phyloP scores from a whole-genome alignment of 2,329 filamentous ascomycete species.

The Trichoderma sp. region DNA sequence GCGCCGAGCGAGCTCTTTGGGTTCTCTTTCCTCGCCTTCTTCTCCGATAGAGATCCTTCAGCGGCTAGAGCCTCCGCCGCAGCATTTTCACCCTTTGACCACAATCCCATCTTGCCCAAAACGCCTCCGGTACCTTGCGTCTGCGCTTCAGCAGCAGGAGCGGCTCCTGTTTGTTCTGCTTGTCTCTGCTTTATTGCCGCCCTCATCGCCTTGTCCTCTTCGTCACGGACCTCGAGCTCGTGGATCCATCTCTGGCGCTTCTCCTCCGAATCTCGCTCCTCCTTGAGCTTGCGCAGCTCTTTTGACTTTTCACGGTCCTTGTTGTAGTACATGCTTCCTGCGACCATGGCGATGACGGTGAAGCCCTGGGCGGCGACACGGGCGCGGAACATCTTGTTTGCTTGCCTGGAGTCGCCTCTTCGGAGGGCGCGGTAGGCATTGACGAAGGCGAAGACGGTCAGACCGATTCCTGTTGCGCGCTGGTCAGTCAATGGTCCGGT shows the following conservation, averaged over 20 bases:
- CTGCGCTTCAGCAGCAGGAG: conserved; percentile 20
- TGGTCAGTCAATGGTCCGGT: conserved; percentile 11
- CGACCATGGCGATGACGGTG: conserved; percentile 84
- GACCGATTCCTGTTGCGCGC: conserved; percentile 59
- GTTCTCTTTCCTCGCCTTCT: conserved; percentile 36
- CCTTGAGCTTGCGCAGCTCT: conserved; percentile 73
- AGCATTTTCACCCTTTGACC: conserved; percentile 33
- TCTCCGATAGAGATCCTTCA: conserved; percentile 20
- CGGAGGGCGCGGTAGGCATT: conserved; percentile 84
- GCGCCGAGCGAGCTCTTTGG: conserved; percentile 41
- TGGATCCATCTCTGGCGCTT: conserved; percentile 85
- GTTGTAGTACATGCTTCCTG: conserved; percentile 84
- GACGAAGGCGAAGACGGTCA: conserved; percentile 82
- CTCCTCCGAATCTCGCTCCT: conserved; percentile 75
- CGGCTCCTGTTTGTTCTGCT: conserved; percentile 23
- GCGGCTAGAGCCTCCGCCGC: conserved; percentile 20
- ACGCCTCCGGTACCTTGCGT: conserved; percentile 33
- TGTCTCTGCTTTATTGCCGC: conserved; percentile 50
- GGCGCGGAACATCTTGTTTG: conserved; percentile 95
- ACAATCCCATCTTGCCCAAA: conserved; percentile 38
- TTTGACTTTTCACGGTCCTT: conserved; percentile 76
- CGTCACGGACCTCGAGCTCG: conserved; percentile 85
- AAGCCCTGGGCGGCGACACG: conserved; percentile 93
- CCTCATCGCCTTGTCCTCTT: conserved; percentile 68
- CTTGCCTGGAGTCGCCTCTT: conserved; percentile 76